phyloP scores from a whole-genome alignment of 192 early-diverging fungal genomes.

The Obelidium mucronatum region DNA sequence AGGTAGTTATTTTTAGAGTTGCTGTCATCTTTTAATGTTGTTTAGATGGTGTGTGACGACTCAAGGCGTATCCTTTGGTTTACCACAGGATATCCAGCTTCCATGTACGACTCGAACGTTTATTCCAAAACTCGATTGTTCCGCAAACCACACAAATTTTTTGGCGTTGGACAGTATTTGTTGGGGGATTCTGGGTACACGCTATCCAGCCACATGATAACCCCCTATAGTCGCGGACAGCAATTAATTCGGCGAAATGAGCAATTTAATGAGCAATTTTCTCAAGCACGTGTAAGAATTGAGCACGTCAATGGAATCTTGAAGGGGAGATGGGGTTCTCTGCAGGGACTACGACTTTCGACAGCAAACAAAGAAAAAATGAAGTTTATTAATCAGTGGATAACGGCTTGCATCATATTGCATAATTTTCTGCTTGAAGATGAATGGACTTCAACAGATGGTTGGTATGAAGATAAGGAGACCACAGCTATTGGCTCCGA shows the following conservation, averaged over 20 bases:
- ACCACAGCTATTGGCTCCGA: no score
- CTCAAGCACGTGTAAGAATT: constrained; percentile 3
- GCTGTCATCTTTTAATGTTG: not conserved
- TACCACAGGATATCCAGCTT: constrained; percentile 16
- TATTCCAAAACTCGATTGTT: not conserved
- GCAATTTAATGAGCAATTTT: constrained; percentile 4
- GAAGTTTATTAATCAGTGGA: not conserved
- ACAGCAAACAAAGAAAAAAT: not conserved
- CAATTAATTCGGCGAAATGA: not conserved
- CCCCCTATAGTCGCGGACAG: constrained; percentile 1
- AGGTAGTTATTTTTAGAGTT: not conserved
- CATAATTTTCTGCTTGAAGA: constrained; percentile 7
- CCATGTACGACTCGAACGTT: constrained; percentile 21
- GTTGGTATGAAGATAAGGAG: not conserved
- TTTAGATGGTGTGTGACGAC: constrained; percentile 4
- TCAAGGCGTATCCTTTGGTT: constrained; percentile 5
- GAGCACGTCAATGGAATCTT: constrained; percentile 26
- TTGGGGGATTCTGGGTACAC: constrained; percentile 11
- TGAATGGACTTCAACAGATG: not conserved
- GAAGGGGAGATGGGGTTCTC: constrained; percentile 17
- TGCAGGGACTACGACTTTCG: not conserved
- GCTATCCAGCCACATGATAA: not conserved
- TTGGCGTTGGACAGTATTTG: not conserved
- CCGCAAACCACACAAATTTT: not conserved
- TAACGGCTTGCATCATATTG: constrained; percentile 12